A percentile compares a stretch with the other conserved stretches of the same genome.
These are phyloP conservation scores for Funneliformis geosporum DNA, from an alignment of 192 early-diverging fungal species.

Conservation along the genomic window DNA sequence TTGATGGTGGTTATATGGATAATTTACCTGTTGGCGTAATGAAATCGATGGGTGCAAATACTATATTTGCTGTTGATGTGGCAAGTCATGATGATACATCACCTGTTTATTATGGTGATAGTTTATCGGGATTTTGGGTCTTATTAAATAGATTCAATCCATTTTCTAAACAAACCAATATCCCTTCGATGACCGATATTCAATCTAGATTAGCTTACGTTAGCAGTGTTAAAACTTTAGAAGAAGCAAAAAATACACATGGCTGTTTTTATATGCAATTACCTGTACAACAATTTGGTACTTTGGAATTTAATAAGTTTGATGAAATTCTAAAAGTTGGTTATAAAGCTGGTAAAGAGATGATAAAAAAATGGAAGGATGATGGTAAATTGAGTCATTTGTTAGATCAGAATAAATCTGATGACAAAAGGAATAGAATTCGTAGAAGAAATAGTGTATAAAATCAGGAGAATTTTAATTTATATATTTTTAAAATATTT, in stretches of 20 bases:
- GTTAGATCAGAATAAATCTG: conserved; percentile 31
- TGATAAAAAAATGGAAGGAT: conserved; percentile 79
- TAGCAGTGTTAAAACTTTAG: conserved; percentile 82
- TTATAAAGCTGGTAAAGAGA: conserved; percentile 78
- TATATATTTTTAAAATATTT: no score
- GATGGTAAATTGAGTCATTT: conserved; percentile 57
- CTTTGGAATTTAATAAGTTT: conserved; percentile 90
- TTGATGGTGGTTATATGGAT: conserved; percentile 98
- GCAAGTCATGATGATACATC: conserved; percentile 90
- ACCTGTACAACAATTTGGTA: conserved; percentile 83
- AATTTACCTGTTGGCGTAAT: conserved; percentile 90
- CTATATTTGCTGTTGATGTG: conserved; percentile 95
- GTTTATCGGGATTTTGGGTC: conserved; percentile 91
- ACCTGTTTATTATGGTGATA: conserved; percentile 89
- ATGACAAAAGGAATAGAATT: conserved; percentile 32
- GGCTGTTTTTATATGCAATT: conserved; percentile 86
- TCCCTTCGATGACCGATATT: conserved; percentile 92
- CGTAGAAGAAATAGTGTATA: conserved; percentile 33
- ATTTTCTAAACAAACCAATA: conserved; percentile 62
- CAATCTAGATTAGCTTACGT: conserved; percentile 94
- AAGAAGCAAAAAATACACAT: conserved; percentile 82
- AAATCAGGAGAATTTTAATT: background rate
- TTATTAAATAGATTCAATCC: conserved; percentile 83
- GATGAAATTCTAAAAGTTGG: conserved; percentile 85
- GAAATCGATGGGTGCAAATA: conserved; percentile 78